Evolutionary conservation across 2,329 filamentous ascomycete species (phyloP), one percentile per base, ranked within the genome.

Genomic region (Apiospora kogelbergensis): DNA sequence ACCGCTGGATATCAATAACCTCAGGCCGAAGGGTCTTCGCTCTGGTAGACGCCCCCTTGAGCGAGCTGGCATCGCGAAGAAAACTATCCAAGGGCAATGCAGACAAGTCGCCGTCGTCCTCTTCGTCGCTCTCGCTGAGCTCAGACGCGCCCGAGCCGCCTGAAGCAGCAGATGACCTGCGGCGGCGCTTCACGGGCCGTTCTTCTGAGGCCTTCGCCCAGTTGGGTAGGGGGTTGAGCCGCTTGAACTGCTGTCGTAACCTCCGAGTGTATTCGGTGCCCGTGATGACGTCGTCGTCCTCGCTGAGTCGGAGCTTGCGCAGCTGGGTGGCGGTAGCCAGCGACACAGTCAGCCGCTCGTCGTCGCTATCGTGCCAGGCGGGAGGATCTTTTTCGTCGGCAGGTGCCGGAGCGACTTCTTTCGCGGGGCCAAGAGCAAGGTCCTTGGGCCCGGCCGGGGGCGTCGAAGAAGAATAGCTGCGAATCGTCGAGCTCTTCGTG

Each of bases 341-440:
- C 17, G 95, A 98, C 65, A 99, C 87, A 7, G 90, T 88, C 71
- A 98, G 83, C 67, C 93, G 88, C 77, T 98, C 96, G 77, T 99
- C 96, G 75, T 99, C 96, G 80, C 95, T 98, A 78, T 99, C 96
- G 74, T 95, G 90, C 96, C 96, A 99, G 1, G 90, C 93, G 2
- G 91, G 86, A 24, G 84, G 83, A 53, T 86, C 83, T 40, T 73
- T 72, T 22, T 71, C 66, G 17, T 68, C 45, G 26, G 45, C 44
- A 11, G 71, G 41, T 1, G 60, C 9, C 69, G 71, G 71, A 6
- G 68, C 70, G 46, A 76, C 66, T 44, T 80, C 77, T 6, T 76
- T 68, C 13, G 48, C 33, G 0, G 74, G 44, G 33, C 71, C 70
- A 60, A 69, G 33, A 13, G 69, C 69, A 24, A 76, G 72, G 13